A percentile compares a stretch with the other conserved stretches of the same genome.
phyloP scores from a whole-genome alignment of 2,329 filamentous ascomycete genomes.

The Colletotrichum australisinense region DNA sequence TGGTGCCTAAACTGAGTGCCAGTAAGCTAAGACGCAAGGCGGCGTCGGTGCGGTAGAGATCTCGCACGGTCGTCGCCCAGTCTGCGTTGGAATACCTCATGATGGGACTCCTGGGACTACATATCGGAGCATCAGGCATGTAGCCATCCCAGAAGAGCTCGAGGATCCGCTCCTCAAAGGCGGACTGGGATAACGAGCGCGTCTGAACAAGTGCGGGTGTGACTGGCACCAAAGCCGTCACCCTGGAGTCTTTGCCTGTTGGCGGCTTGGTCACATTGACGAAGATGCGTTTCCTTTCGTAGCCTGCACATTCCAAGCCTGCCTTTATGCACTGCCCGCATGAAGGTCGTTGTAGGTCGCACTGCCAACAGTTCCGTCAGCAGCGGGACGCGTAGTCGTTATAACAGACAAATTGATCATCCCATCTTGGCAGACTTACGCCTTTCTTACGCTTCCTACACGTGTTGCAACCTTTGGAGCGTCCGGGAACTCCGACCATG shows the following conservation, averaged over 20 bases:
- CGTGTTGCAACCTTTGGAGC: slow-evolving; percentile 38
- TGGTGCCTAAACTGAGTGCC: slow-evolving; percentile 38
- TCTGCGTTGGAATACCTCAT: slow-evolving; percentile 29
- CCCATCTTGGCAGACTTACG: slow-evolving; percentile 22
- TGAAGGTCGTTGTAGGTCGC: slow-evolving; percentile 35
- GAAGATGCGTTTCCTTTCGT: slow-evolving; percentile 36
- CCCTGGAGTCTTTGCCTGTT: neutral
- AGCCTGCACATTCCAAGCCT: slow-evolving; percentile 34
- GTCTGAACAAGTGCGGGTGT: neutral
- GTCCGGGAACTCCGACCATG: slow-evolving; percentile 39
- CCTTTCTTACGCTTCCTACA: slow-evolving; percentile 38
- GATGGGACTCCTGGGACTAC: neutral
- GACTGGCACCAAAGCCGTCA: neutral
- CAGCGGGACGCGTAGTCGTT: neutral
- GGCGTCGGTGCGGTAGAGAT: slow-evolving; percentile 37
- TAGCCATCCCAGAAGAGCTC: slow-evolving; percentile 36
- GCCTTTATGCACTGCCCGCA: slow-evolving; percentile 37
- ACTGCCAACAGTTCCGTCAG: slow-evolving; percentile 24
- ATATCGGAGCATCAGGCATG: slow-evolving; percentile 26
- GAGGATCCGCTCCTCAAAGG: slow-evolving; percentile 32
- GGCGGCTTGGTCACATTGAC: slow-evolving; percentile 30
- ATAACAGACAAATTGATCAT: neutral
- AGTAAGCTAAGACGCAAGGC: slow-evolving; percentile 34
- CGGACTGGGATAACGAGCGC: slow-evolving; percentile 24
- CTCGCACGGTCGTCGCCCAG: slow-evolving; percentile 38